Base-by-base conservation (phyloP, 768 basidiomycete species). In the Cystofilobasidium ferigula region DNA sequence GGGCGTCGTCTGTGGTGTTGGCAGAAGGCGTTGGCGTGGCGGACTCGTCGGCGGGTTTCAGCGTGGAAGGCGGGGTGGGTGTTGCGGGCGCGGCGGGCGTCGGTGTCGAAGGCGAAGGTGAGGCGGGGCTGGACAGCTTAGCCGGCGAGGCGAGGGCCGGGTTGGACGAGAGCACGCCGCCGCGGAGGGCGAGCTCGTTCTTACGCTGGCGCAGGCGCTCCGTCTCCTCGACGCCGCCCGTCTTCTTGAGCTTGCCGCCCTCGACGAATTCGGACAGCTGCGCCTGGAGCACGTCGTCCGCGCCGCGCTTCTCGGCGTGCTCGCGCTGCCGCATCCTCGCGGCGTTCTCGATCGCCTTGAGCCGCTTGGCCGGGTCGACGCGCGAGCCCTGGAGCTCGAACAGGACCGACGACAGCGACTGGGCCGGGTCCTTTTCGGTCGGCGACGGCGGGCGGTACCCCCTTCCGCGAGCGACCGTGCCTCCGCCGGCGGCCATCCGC, bases 291-390 rank as follows among this genome's bases (percentile, higher is more conserved):
- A 62, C 67, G 62, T 68, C 62, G n/a, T 59, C 65, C 14, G 42
- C 34, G 45, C 54, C 63, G 34, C 51, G 45, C n/a, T 32, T 45
- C 70, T 89, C 90, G 26, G 84, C 84, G 24, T 86, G 77, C 74
- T 92, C 88, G 76, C 82, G 84, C 77, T 89, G 82, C 61, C 94
- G 77, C 68, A 79, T 83, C 78, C 83, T 85, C 79, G 91, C 86
- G 72, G 82, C 94, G 69, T 86, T 86, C 72, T 86, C 92, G 67
- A 99, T 98, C 9, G 94, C 94, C 75, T 89, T 88, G 78, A 97
- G 79, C 59, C 94, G 83, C 72, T 81, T 81, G 70, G 87, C 84
- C 9, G 89, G 87, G 71, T 97, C 91, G 4, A 87, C 81, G 5
- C 85, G 78, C 18, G 90, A 85, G 32, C 87, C 85, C 30, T 86